Evolutionary conservation across 768 basidiomycete species (phyloP).

Genomic region (Xerocomellus dryophilus): DNA sequence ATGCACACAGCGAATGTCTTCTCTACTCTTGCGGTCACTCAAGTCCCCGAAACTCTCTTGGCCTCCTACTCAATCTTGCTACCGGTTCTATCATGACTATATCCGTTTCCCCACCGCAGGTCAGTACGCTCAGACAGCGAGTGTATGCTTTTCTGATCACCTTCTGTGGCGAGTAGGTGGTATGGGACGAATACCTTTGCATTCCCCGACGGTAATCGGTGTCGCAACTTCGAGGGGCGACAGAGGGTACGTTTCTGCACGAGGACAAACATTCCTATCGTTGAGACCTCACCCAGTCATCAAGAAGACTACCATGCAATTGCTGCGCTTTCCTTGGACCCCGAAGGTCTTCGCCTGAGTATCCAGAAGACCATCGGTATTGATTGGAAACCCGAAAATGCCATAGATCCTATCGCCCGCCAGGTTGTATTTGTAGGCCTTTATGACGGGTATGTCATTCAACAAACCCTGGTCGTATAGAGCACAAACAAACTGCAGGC

Average conservation of each 20-base stretch:
- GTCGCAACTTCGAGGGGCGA: constrained; percentile 73
- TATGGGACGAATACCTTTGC: constrained; percentile 63
- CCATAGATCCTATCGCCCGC: constrained; percentile 54
- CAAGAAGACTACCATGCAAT: constrained; percentile 88
- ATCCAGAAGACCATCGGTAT: constrained; percentile 59
- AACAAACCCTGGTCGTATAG: not conserved
- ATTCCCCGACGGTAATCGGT: constrained; percentile 76
- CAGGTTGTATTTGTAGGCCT: constrained; percentile 88
- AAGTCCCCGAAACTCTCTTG: constrained; percentile 15
- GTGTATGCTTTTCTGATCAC: constrained; percentile 2
- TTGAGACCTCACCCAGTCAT: constrained; percentile 48
- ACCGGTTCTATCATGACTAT: constrained; percentile 63
- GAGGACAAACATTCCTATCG: not conserved
- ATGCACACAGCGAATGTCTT: constrained; percentile 30
- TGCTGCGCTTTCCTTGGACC: constrained; percentile 69
- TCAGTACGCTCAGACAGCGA: constrained; percentile 29
- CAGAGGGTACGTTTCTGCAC: constrained; percentile 48
- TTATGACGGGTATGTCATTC: constrained; percentile 75
- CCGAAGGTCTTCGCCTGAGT: constrained; percentile 65
- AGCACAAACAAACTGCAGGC: constrained; percentile 47
- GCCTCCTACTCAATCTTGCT: constrained; percentile 14
- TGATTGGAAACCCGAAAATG: constrained; percentile 67
- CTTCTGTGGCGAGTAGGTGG: constrained; percentile 44
- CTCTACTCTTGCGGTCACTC: constrained; percentile 22
- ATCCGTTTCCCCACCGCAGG: constrained; percentile 50